Evolutionary conservation across 371 early-diverging fungal species (phyloP).

Genomic region (Amoeboaphelidium occidentale): DNA sequence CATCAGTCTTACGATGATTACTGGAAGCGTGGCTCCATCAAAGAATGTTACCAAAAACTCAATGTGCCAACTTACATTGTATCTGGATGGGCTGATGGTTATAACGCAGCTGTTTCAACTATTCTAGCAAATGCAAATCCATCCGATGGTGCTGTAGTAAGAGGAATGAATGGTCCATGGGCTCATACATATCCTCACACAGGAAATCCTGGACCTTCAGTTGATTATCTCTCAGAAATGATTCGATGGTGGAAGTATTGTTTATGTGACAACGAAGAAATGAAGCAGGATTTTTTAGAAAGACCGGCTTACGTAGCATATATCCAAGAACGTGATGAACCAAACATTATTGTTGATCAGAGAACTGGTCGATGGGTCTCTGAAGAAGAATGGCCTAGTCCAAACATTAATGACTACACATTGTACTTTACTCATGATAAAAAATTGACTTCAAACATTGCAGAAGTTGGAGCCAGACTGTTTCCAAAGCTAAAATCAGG

Average conservation of each 20-base stretch:
- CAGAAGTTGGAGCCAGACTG: background rate
- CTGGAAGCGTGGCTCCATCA: background rate
- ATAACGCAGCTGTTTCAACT: background rate
- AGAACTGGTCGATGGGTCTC: background rate
- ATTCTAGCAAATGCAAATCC: background rate
- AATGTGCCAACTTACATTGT: background rate
- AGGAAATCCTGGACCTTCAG: background rate
- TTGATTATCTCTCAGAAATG: background rate
- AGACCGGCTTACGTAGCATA: background rate
- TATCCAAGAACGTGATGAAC: background rate
- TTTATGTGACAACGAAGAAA: background rate
- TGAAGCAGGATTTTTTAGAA: background rate
- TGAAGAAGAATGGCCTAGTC: background rate
- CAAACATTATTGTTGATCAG: background rate
- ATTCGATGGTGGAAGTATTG: background rate
- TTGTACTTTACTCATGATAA: background rate
- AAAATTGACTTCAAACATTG: background rate
- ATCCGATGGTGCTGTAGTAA: background rate
- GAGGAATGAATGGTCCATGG: background rate
- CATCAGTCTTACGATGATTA: background rate
- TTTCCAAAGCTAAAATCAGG: background rate
- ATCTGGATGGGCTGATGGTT: background rate
- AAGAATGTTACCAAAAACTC: background rate
- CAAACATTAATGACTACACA: no score
- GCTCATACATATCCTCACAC: background rate